These are phyloP conservation scores for Annulohypoxylon truncatum DNA, from an alignment of 2,329 filamentous ascomycete genomes.

Conservation along the genomic window DNA sequence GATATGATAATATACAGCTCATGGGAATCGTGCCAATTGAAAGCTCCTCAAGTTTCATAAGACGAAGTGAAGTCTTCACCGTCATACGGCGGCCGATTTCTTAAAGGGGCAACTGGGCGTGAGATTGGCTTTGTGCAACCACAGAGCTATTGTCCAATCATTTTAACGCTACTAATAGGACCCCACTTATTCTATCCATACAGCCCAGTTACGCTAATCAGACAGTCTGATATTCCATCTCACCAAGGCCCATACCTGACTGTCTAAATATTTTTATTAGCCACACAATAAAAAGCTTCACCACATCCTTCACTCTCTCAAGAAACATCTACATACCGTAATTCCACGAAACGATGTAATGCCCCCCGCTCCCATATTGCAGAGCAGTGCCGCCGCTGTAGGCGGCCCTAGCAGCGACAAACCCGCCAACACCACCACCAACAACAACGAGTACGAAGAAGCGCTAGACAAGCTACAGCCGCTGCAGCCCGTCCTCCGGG, in stretches of 20 bases:
- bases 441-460: slow-evolving; percentile 24
- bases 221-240: background rate
- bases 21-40: background rate
- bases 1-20: no score
- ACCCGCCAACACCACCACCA: background rate
- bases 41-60: background rate
- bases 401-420: background rate
- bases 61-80: background rate
- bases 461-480: slow-evolving; percentile 45
- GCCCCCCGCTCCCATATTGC: slow-evolving; percentile 10
- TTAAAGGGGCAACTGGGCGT: background rate
- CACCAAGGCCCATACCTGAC: background rate
- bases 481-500: slow-evolving; percentile 68
- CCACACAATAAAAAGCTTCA: background rate
- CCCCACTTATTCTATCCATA: background rate
- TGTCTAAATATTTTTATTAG: background rate
- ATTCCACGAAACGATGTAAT: slow-evolving; percentile 23
- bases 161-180: no score
- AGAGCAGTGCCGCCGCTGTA: background rate
- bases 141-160: background rate
- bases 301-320: background rate
- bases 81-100: background rate
- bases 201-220: background rate
- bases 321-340: background rate
- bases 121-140: background rate